Percentiles rank a stretch among this genome's conserved stretches.
Conservation (phyloP, 1,139 yeast species). For the Yamadazyma atmosphaerica region DNA sequence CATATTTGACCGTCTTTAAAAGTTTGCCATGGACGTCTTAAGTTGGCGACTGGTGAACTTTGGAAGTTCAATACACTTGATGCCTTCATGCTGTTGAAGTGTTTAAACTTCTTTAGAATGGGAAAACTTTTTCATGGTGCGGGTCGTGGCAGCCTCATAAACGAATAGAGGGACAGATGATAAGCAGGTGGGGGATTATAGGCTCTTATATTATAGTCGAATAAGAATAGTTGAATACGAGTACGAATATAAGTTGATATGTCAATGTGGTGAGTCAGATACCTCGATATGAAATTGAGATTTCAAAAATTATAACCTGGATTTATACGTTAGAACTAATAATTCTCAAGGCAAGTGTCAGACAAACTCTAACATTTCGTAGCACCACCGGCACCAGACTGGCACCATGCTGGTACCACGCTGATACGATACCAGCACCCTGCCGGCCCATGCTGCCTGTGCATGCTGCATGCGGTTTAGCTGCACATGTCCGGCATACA, state of each 20-base stretch:
- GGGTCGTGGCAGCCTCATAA: not conserved
- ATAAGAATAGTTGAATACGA: no score
- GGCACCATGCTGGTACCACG: no score
- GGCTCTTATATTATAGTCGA: no score
- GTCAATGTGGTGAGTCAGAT: no score
- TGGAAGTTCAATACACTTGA: slow-evolving; percentile 53
- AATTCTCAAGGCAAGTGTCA: no score
- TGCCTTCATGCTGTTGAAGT: slow-evolving; percentile 50
- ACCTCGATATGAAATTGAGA: no score
- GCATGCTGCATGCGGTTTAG: not conserved
- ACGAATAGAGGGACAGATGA: not conserved
- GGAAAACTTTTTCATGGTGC: not conserved
- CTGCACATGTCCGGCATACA: not conserved
- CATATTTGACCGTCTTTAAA: slow-evolving; percentile 80
- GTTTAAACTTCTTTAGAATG: not conserved
- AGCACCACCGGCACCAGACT: no score
- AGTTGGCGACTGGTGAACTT: slow-evolving; percentile 47
- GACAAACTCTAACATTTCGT: no score
- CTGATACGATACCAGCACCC: no score
- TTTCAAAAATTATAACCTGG: no score
- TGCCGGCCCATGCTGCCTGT: not conserved
- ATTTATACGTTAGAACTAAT: no score
- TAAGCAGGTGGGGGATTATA: not conserved
- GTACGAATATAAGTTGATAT: no score
- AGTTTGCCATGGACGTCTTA: slow-evolving; percentile 89